Percentiles rank a stretch among this genome's conserved stretches.
phyloP scores from a whole-genome alignment of 31 red algal genomes.

The Endocladia muricata region DNA sequence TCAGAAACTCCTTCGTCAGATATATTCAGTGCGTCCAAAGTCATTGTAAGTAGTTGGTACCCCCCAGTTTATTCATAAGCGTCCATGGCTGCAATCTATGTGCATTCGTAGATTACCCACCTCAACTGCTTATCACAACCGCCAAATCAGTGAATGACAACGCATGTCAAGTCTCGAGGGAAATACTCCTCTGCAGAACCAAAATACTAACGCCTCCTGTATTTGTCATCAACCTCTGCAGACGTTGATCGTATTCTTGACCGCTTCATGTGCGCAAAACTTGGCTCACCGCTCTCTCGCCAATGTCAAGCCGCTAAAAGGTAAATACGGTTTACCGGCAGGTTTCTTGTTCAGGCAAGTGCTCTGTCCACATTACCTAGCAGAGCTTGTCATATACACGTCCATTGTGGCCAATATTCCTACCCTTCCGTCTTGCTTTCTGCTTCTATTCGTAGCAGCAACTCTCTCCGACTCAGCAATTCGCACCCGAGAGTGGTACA shows the following conservation, averaged over 20 bases:
- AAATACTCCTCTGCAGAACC: neutral
- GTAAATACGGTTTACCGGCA: slow-evolving; percentile 51
- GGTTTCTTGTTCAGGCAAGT: slow-evolving; percentile 40
- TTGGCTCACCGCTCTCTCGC: slow-evolving; percentile 29
- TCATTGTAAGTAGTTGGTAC: slow-evolving; percentile 2
- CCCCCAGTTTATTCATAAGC: too few species aligned
- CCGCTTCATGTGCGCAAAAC: slow-evolving; percentile 30
- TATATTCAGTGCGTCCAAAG: neutral
- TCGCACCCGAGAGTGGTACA: slow-evolving; percentile 38
- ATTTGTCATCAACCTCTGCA: neutral
- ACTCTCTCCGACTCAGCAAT: slow-evolving; percentile 41
- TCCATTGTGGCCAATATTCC: slow-evolving; percentile 16
- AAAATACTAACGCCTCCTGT: neutral
- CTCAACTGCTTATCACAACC: too few species aligned
- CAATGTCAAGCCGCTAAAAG: slow-evolving; percentile 23
- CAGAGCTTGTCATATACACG: slow-evolving; percentile 40
- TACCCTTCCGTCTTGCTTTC: neutral
- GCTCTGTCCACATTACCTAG: slow-evolving; percentile 54
- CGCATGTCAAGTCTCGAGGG: neutral
- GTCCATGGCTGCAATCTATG: too few species aligned
- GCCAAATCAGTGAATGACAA: neutral
- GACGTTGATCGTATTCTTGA: slow-evolving; percentile 8
- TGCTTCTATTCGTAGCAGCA: slow-evolving; percentile 34
- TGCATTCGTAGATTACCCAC: too few species aligned
- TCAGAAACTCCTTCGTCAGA: neutral